Conservation (phyloP, 2,329 filamentous ascomycete genomes). For the Aspergillus latus region DNA sequence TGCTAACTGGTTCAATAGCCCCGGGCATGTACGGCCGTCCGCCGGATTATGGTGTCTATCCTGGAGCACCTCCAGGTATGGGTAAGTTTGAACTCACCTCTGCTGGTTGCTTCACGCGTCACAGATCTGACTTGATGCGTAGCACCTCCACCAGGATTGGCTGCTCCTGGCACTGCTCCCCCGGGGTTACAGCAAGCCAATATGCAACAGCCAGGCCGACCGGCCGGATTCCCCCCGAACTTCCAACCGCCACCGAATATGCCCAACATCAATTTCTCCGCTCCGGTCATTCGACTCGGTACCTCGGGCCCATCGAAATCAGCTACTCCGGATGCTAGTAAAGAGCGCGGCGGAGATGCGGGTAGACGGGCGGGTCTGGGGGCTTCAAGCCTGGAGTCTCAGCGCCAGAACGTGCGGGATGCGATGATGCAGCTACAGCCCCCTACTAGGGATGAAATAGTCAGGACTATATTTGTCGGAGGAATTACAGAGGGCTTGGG, state of each 20-base stretch:
- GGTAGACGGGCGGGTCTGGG: slow-evolving; percentile 60
- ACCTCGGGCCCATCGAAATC: slow-evolving; percentile 69
- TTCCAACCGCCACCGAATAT: slow-evolving; percentile 90
- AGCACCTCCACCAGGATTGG: slow-evolving; percentile 79
- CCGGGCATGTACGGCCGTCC: slow-evolving; percentile 67
- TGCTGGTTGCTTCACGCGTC: neutral
- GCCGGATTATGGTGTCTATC: slow-evolving; percentile 71
- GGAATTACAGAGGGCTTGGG: slow-evolving; percentile 77
- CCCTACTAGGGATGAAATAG: slow-evolving; percentile 84
- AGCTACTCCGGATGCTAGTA: slow-evolving; percentile 42
- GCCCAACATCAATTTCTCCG: slow-evolving; percentile 97
- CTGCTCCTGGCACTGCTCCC: slow-evolving; percentile 73
- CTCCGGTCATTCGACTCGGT: slow-evolving; percentile 90
- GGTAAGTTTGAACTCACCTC: slow-evolving; percentile 54
- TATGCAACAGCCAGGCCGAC: slow-evolving; percentile 73
- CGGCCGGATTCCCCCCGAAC: slow-evolving; percentile 73
- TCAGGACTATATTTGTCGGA: slow-evolving; percentile 86
- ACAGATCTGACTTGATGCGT: slow-evolving; percentile 21
- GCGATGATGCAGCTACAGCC: slow-evolving; percentile 71
- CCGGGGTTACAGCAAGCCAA: slow-evolving; percentile 76
- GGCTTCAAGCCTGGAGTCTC: slow-evolving; percentile 63
- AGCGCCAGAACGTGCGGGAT: slow-evolving; percentile 66
- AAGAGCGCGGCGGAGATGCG: slow-evolving; percentile 46
- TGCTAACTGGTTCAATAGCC: slow-evolving; percentile 26
- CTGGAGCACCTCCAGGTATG: slow-evolving; percentile 76